These are phyloP conservation scores for Blumeria hordei DNA, from an alignment of 2,329 filamentous ascomycete genomes.

Conservation along the genomic window DNA sequence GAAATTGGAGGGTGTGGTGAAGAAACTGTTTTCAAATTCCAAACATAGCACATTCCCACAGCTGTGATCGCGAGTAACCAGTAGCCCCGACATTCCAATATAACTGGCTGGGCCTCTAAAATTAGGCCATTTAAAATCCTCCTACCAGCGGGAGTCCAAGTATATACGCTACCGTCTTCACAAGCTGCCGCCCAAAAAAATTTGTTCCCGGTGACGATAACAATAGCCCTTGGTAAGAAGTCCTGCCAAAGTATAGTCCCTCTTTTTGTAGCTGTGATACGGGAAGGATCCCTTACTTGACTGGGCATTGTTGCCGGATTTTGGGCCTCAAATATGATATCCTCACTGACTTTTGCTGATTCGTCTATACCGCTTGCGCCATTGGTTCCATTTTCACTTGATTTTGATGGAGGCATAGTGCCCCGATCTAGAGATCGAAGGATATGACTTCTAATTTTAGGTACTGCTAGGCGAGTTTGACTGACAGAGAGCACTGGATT, in stretches of 20 bases:
- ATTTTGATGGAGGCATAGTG: constrained; percentile 18
- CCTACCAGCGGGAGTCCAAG: constrained; percentile 81
- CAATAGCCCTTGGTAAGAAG: constrained; percentile 61
- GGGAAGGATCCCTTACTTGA: constrained; percentile 56
- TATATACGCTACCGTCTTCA: constrained; percentile 73
- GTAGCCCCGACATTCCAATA: constrained; percentile 70
- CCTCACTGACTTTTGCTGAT: constrained; percentile 37
- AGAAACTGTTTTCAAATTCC: constrained; percentile 66
- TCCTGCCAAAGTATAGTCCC: constrained; percentile 80
- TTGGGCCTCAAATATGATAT: constrained; percentile 64
- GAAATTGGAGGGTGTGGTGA: constrained; percentile 79
- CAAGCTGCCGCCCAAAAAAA: constrained; percentile 84
- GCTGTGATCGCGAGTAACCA: constrained; percentile 82
- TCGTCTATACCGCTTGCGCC: constrained; percentile 26
- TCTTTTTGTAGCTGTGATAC: constrained; percentile 58
- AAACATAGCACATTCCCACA: constrained; percentile 73
- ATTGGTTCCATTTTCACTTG: constrained; percentile 14
- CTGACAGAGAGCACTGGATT: constrained; percentile 63
- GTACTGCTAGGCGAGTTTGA: constrained; percentile 67
- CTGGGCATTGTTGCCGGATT: constrained; percentile 42
- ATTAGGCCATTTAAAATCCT: constrained; percentile 66
- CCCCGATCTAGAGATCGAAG: constrained; percentile 55
- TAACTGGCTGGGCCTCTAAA: constrained; percentile 78
- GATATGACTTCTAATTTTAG: constrained; percentile 64
- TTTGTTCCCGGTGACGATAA: constrained; percentile 77